phyloP scores from a whole-genome alignment of 2,329 filamentous ascomycete species.

The Aspergillus brasiliensis region DNA sequence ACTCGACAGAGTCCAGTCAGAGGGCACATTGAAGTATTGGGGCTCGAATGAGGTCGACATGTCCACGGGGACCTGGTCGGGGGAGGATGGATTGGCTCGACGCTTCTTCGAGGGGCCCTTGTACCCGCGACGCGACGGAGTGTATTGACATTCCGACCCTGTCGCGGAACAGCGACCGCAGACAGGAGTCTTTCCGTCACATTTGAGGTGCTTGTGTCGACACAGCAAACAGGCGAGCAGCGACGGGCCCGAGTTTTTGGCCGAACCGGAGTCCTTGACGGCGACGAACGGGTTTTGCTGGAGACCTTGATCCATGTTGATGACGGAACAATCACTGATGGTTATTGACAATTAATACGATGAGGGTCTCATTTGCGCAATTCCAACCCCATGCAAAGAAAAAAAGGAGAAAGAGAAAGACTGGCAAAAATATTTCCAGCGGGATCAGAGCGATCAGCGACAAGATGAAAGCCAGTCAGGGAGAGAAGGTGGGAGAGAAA shows the following conservation, averaged over 20 bases:
- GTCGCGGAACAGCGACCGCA: constrained; percentile 67
- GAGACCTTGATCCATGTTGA: constrained; percentile 29
- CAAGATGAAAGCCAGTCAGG: not conserved
- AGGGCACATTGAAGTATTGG: constrained; percentile 40
- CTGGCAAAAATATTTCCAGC: too few relatives aligned
- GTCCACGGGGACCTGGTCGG: constrained; percentile 53
- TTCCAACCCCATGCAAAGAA: not conserved
- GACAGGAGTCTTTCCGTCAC: constrained; percentile 66
- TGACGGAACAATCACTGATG: constrained; percentile 3
- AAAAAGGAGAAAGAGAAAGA: too few relatives aligned
- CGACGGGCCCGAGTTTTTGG: constrained; percentile 37
- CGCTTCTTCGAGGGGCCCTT: constrained; percentile 64
- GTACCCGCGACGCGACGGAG: constrained; percentile 74
- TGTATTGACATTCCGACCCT: constrained; percentile 67
- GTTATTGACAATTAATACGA: not conserved
- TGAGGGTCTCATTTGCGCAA: not conserved
- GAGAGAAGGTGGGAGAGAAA: not conserved
- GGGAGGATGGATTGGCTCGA: constrained; percentile 37
- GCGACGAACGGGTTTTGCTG: constrained; percentile 20
- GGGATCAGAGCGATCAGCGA: not conserved
- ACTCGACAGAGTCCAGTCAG: constrained; percentile 42
- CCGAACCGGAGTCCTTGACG: constrained; percentile 15
- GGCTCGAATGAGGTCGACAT: constrained; percentile 36
- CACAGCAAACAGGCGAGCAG: constrained; percentile 53
- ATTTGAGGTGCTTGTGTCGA: constrained; percentile 70